These are phyloP conservation scores for Aureobasidium sp. DNA, from an alignment of 2,329 filamentous ascomycete genomes.

Conservation along the genomic window DNA sequence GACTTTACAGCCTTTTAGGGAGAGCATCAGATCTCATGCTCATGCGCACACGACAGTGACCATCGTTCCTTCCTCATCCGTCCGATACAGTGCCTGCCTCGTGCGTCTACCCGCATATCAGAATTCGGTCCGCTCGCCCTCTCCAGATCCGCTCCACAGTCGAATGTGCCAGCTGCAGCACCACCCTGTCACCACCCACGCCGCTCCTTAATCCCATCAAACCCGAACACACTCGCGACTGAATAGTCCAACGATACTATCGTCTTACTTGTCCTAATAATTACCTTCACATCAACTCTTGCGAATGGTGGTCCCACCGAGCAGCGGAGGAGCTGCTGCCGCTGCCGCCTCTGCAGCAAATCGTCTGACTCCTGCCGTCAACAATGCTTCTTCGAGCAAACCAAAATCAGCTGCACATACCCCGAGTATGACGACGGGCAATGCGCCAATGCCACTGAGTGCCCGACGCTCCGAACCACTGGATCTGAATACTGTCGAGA, in stretches of 20 bases:
- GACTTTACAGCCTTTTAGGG: not conserved
- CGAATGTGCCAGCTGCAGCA: conserved; percentile 13
- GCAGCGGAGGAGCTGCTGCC: conserved; percentile 20
- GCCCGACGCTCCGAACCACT: conserved; percentile 61
- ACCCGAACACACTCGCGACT: not conserved
- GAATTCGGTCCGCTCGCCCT: conserved; percentile 6
- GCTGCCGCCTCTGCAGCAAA: conserved; percentile 15
- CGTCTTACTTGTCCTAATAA: not conserved
- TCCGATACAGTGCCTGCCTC: not conserved
- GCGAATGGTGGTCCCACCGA: conserved; percentile 28
- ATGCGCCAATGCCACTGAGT: conserved; percentile 51
- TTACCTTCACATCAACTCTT: not conserved
- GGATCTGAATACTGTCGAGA: conserved; percentile 84
- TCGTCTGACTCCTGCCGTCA: conserved; percentile 1
- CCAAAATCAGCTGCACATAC: conserved; percentile 14
- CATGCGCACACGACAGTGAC: conserved; percentile 4
- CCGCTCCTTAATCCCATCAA: not conserved
- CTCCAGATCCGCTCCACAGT: conserved; percentile 12
- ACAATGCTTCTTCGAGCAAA: conserved; percentile 1
- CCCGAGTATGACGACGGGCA: conserved; percentile 24
- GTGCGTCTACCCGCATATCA: conserved; percentile 6
- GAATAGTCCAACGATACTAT: not conserved
- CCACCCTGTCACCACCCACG: not conserved
- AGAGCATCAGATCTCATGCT: not conserved
- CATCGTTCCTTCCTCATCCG: not conserved